These are phyloP conservation scores for Colletotrichum tofieldiae DNA, from an alignment of 2,329 filamentous ascomycete species.

Conservation along the genomic window DNA sequence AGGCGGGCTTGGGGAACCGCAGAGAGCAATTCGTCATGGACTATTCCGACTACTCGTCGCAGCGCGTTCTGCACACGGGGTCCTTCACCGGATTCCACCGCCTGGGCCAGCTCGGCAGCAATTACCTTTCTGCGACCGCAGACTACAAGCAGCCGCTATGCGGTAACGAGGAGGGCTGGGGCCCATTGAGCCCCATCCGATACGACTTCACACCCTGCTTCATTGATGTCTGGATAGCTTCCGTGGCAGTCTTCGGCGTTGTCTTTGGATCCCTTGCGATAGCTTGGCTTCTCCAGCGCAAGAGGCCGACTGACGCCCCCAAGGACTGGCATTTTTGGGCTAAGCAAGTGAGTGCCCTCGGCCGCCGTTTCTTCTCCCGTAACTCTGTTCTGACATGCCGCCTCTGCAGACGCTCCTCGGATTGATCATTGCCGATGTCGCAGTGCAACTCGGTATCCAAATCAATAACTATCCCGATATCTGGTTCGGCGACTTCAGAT, in stretches of 20 bases:
- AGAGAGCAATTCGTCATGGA: conserved; percentile 38
- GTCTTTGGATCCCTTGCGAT: conserved; percentile 83
- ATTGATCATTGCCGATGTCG: conserved; percentile 77
- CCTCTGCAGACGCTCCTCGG: conserved; percentile 69
- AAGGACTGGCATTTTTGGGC: conserved; percentile 95
- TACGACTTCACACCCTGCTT: conserved; percentile 99
- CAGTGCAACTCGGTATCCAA: conserved; percentile 83
- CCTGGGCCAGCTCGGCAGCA: conserved; percentile 65
- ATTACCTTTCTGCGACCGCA: conserved; percentile 72
- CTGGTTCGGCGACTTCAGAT: conserved; percentile 87
- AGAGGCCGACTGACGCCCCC: conserved; percentile 74
- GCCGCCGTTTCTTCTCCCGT: background rate
- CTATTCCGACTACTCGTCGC: conserved; percentile 53
- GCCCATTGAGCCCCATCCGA: conserved; percentile 86
- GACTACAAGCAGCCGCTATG: conserved; percentile 81
- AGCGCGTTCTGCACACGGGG: conserved; percentile 69
- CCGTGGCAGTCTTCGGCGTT: conserved; percentile 85
- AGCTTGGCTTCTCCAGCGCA: conserved; percentile 83
- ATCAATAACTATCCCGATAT: conserved; percentile 77
- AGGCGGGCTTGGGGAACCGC: conserved; percentile 37
- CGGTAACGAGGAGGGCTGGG: conserved; percentile 94
- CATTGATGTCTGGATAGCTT: conserved; percentile 89
- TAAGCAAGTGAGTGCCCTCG: conserved; percentile 80
- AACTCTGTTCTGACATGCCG: conserved; percentile 33
- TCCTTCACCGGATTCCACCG: conserved; percentile 74